Evolutionary conservation across 129 eudicot species (phyloP).

Genomic region (Escallonia rubra): DNA sequence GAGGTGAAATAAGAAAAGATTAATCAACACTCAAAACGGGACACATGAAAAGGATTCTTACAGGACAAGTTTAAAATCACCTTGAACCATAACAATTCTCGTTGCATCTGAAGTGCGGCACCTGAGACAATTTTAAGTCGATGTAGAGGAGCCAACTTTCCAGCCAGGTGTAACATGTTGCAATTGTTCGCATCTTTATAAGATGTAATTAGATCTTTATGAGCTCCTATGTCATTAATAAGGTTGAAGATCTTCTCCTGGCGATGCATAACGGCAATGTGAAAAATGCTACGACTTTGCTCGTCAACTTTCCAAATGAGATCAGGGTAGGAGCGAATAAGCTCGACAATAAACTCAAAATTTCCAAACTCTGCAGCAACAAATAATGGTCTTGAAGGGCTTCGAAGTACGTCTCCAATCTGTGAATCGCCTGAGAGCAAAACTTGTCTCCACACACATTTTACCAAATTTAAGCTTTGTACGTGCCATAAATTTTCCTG

Average conservation of each 20-base stretch:
- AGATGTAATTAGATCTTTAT: conserved; percentile 37
- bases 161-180: conserved; percentile 51
- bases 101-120: conserved; percentile 51
- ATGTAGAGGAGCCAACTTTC: conserved; percentile 25
- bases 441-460: conserved; percentile 25
- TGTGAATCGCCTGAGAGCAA: conserved; percentile 1
- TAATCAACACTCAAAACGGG: neutral
- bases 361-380: conserved; percentile 46
- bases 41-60: too few species aligned
- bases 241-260: conserved; percentile 42
- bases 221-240: conserved; percentile 40
- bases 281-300: conserved; percentile 40
- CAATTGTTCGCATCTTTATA: conserved; percentile 17
- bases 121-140: conserved; percentile 40
- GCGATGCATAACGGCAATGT: conserved; percentile 42
- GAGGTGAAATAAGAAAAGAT: neutral
- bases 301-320: conserved; percentile 52
- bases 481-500: conserved; percentile 14
- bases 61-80: conserved; percentile 2
- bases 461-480: conserved; percentile 17
- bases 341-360: conserved; percentile 30
- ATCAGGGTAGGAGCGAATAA: conserved; percentile 46
- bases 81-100: conserved; percentile 52
- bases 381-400: conserved; percentile 41
- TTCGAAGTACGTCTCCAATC: conserved; percentile 1